phyloP scores from a whole-genome alignment of 2,329 filamentous ascomycete genomes.

The Calonectria honghensis region DNA sequence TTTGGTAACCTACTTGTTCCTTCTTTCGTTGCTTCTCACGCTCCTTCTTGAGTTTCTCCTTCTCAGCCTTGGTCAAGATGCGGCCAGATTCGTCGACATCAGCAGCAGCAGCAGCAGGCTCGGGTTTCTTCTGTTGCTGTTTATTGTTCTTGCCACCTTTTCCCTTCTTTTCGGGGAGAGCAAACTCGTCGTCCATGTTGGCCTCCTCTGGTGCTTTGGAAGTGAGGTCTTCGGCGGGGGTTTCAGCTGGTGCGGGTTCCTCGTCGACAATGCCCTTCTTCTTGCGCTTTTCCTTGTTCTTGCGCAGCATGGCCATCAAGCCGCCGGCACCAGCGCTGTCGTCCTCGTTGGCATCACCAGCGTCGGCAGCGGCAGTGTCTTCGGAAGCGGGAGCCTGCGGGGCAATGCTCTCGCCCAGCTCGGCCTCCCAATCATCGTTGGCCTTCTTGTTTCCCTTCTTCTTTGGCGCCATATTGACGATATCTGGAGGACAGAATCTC shows the following conservation, averaged over 20 bases:
- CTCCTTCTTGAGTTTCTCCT: conserved; percentile 98
- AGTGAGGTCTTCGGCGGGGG: conserved; percentile 78
- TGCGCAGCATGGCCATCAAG: conserved; percentile 86
- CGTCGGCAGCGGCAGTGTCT: conserved; percentile 69
- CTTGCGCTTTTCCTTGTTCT: conserved; percentile 90
- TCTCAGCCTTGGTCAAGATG: conserved; percentile 97
- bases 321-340: conserved; percentile 76
- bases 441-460: conserved; percentile 91
- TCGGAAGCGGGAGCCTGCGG: conserved; percentile 70
- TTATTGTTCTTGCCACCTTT: conserved; percentile 73
- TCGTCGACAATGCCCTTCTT: conserved; percentile 89
- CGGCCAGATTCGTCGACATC: conserved; percentile 77
- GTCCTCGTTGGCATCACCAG: conserved; percentile 70
- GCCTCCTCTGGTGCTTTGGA: conserved; percentile 88
- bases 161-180: conserved; percentile 84
- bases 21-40: conserved; percentile 98
- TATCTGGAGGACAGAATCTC: conserved; percentile 43
- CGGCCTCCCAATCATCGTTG: conserved; percentile 95
- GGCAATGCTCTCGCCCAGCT: conserved; percentile 86
- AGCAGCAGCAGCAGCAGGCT: conserved; percentile 69
- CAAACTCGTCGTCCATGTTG: conserved; percentile 89
- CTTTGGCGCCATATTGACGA: conserved; percentile 87
- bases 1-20: conserved; percentile 81
- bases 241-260: conserved; percentile 60
- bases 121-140: conserved; percentile 66